Base-by-base conservation (phyloP, 164 flowering plant species). In the Tetracentron sinense region DNA sequence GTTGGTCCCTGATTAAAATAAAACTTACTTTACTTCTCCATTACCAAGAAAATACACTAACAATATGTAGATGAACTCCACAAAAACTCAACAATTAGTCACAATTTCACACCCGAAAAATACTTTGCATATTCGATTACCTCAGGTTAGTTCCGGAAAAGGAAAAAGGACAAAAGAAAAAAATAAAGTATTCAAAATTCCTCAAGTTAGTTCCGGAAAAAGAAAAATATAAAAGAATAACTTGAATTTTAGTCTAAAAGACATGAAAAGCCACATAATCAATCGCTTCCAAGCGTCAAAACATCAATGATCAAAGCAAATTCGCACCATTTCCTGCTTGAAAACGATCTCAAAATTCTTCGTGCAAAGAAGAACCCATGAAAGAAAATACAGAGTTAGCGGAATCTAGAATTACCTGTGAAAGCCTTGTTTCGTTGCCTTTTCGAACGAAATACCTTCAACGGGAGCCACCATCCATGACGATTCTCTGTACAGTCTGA, bases 391-490 rank as follows among this genome's bases (percentile, higher is more conserved):
- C 19, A n/a, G 16, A 47, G n/a, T 29, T n/a, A n/a, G n/a, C 3
- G 38, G 8, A 53, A 53, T 4, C 22, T 15, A 54, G 56, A 20
- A 12, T 29, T 29, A 84, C 89, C 92, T 77, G 74, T 86, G 92
- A 52, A 81, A 84, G 55, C 89, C 92, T 42, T 46, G 44, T 53
- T 58, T 60, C 30, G 89, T 84, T 48, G 92, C 81, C 51, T 73
- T 81, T 17, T 74, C 78, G 62, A 87, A 87, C 54, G 92, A 87
- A 59, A 75, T 53, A 21, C 68, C 76, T 21, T 38, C 68, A 33
- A 70, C 81, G 1, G 75, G 57, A 49, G 87, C 86, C 23, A 88
- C 71, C 78, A 87, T 82, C 92, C 92, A 87, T 0, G 77, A 58
- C 22, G 86, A 69, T 12, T 78, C 75, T 26, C 67, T 49, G 77